Evolutionary conservation across 169 alveolate genomes (phyloP).

Genomic region (Eimeria necatrix): DNA sequence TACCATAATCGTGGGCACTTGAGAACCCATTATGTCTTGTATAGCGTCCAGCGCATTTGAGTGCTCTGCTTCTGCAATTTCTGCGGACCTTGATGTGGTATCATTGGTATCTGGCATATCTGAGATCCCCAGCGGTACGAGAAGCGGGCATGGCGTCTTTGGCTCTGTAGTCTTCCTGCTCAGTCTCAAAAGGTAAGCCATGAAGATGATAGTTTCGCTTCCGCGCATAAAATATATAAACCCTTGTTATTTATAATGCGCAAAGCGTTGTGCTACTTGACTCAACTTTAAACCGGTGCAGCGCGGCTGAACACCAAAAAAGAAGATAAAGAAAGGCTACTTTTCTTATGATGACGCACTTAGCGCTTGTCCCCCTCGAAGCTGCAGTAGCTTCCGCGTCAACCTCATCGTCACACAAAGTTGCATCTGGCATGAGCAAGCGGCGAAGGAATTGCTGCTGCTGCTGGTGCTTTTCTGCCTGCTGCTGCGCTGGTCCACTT

Average conservation of each 20-base stretch:
- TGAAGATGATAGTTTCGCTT: too few relatives aligned
- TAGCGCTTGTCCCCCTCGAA: neutral
- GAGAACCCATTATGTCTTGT: conserved; percentile 17
- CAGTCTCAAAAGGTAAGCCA: neutral
- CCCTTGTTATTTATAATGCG: too few relatives aligned
- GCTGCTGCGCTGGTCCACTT: conserved; percentile 24
- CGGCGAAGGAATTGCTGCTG: conserved; percentile 74
- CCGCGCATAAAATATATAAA: too few relatives aligned
- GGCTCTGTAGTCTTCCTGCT: conserved; percentile 45
- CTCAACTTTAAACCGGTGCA: neutral
- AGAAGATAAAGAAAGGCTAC: neutral
- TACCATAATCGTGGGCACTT: conserved; percentile 64
- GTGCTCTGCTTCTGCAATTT: neutral
- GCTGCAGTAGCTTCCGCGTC: neutral
- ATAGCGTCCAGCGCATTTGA: neutral
- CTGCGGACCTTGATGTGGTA: neutral
- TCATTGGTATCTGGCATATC: neutral
- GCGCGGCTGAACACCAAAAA: neutral
- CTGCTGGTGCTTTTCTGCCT: conserved; percentile 33
- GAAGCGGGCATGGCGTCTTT: conserved; percentile 41
- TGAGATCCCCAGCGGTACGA: conserved; percentile 10
- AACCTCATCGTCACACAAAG: neutral
- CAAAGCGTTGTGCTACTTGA: too few relatives aligned
- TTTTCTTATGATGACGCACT: neutral
- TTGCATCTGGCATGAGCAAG: conserved; percentile 58